Base-by-base conservation (phyloP, 345 rosid genomes). In the Salix viminalis region DNA sequence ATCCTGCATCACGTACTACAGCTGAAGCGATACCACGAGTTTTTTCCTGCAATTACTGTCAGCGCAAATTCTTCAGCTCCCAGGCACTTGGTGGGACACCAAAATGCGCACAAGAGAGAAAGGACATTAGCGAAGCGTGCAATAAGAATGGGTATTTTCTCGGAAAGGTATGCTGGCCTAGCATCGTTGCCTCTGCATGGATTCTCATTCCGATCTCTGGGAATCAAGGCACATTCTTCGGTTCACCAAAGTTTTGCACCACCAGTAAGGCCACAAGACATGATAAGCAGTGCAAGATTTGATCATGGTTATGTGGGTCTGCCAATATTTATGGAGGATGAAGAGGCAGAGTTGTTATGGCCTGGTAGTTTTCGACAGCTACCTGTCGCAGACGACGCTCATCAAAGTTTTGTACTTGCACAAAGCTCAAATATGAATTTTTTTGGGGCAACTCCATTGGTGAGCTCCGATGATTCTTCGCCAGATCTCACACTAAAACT, bases 401-500 rank as follows among this genome's bases (percentile, higher is more conserved):
- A 64, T 58, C 87, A 75, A 44, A 72, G 85, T 65, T 83, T 85
- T 69, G 37, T 69, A n/a, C 44, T 79, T 41, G 64, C 84, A 16
- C 85, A 79, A 71, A 76, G 76, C 69, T 79, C 88, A 19, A 79
- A 77, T 32, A 65, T 81, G 83, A 83, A 79, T 78, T 86, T 78
- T 76, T 62, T 81, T 69, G 86, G 80, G 44, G 81, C 73, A 64
- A 76, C 79, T 65, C 84, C 85, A 72, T 42, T 80, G 5, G 64
- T 81, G 72, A 76, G 85, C 65, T 75, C 84, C 72, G 90, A 77
- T 42, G 77, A 76, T 74, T 86, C 92, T 50, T 74, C 71, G 46
- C 96, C 93, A 23, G 93, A 91, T 75, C 86, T 91, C 65, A 84
- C 91, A 74, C 77, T 91, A 78, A 91, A 90, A 84, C 96, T 89